Percentiles rank a stretch among this genome's conserved stretches.
Conservation (phyloP, 495 filamentous ascomycete species). For the Gamarada debralockiae region DNA sequence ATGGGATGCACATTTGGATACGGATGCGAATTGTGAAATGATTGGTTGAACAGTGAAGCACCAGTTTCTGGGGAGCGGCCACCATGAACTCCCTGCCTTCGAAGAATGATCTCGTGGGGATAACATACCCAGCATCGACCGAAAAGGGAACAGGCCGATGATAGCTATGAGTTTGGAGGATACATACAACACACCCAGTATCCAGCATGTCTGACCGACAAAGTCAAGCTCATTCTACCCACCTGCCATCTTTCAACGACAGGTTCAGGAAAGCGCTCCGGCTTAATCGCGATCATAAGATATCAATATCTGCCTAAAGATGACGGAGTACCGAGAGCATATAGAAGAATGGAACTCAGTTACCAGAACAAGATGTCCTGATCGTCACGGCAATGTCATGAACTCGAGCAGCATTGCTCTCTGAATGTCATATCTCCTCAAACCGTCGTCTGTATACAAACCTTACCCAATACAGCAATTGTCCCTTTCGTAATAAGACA, state of each 20-base stretch:
- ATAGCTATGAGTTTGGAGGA: too few species aligned
- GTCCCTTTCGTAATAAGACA: too few species aligned
- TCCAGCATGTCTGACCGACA: conserved; percentile 61
- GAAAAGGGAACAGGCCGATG: too few species aligned
- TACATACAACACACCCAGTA: not conserved
- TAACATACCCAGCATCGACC: too few species aligned
- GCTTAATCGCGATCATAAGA: conserved; percentile 82
- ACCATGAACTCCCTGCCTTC: too few species aligned
- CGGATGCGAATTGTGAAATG: too few species aligned
- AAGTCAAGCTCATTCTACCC: conserved; percentile 91
- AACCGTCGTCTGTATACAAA: not conserved
- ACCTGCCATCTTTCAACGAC: conserved; percentile 68
- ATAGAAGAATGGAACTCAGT: conserved; percentile 30
- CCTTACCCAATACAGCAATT: too few species aligned
- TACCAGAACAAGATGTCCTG: conserved; percentile 25
- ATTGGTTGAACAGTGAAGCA: too few species aligned
- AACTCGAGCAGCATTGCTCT: too few species aligned
- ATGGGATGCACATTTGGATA: too few species aligned
- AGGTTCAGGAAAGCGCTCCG: conserved; percentile 83
- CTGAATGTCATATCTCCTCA: not conserved
- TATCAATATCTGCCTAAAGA: conserved; percentile 24
- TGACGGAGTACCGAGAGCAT: conserved; percentile 30
- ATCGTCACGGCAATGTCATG: conserved; percentile 24
- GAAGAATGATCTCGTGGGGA: too few species aligned
- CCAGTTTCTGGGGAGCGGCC: too few species aligned